Evolutionary conservation across 164 flowering plant species (phyloP), one percentile per base, ranked within the genome.

Genomic region (Aristolochia californica): DNA sequence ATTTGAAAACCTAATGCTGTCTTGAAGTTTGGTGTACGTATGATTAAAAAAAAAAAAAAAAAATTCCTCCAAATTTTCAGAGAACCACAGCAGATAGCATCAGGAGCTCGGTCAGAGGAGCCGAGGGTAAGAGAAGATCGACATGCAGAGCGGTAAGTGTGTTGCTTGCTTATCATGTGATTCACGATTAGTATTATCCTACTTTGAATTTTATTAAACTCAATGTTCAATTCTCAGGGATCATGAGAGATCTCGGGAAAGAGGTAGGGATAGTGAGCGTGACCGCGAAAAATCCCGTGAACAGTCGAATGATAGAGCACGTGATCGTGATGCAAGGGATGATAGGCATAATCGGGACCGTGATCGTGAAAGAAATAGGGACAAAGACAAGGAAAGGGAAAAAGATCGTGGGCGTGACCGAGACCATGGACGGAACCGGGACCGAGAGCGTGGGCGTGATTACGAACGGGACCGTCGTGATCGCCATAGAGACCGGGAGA

Each of bases 261-360:
- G 82, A 61, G 91, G 78, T 45, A 78, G 84, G 66, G 97, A 91
- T 5, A 78, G 74, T 68, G 97, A 83, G 3, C 74, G 74, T 68
- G 91, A 80, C 24, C 74, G 76, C 17, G 98, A 93, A 68, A 86
- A 70, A 56, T 83, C 95, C 22, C 84, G 69, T 44, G 97, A 89
- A 63, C 80, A 74, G 24, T 80, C 95, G 43, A 81, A 74, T 59
- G 98, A 87, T 40, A 76, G 80, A 63, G 49, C 75, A 28, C 75
- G 81, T 51, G 97, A 88, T 17, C 85, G 91, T 61, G 89, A 87
- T 22, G 74, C 74, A 22, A 79, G 80, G 54, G 96, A 91, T 28
- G 95, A 93, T 53, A 76, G 86, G 65, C 94, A 81, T 67, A 87
- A 83, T 49, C 71, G 96, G 67, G 97, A 88, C 21, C 87, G 93